Evolutionary conservation across 129 eudicot genomes (phyloP).

Genomic region (Cynara cardunculus): DNA sequence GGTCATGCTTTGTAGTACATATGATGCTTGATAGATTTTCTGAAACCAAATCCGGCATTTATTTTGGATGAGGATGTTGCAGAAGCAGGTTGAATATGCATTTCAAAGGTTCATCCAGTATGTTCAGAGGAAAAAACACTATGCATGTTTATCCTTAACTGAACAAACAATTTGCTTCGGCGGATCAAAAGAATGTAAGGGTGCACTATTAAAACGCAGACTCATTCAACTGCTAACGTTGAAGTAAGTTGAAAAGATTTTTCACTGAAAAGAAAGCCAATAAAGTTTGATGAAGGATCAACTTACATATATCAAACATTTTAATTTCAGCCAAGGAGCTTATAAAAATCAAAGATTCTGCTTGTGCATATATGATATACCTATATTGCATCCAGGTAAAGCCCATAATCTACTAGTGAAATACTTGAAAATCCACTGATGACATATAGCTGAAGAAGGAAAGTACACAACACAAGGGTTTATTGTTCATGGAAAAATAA

Average conservation of each 20-base stretch:
- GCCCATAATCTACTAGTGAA: conserved; percentile 15
- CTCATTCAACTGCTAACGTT: neutral
- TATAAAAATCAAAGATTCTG: neutral
- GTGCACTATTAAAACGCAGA: neutral
- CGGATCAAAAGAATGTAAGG: neutral
- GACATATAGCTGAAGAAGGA: neutral
- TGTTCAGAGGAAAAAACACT: neutral
- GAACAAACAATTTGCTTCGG: neutral
- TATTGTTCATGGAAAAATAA: conserved; percentile 1
- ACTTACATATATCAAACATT: neutral
- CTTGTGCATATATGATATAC: neutral
- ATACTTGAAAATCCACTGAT: neutral
- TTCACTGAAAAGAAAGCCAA: neutral
- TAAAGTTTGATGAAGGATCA: neutral
- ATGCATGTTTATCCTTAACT: neutral
- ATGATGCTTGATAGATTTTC: neutral
- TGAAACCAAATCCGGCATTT: neutral
- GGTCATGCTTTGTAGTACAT: neutral
- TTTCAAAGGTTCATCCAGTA: conserved; percentile 3
- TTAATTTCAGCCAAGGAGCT: conserved; percentile 2
- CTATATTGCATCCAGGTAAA: conserved; percentile 12
- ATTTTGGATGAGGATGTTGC: conserved; percentile 2
- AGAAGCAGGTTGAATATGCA: conserved; percentile 10
- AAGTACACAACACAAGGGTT: conserved; percentile 5
- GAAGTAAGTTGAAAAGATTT: neutral